A percentile compares a stretch with the other conserved stretches of the same genome.
Conservation (phyloP, 495 filamentous ascomycete genomes). For the Penicillium coffeae region DNA sequence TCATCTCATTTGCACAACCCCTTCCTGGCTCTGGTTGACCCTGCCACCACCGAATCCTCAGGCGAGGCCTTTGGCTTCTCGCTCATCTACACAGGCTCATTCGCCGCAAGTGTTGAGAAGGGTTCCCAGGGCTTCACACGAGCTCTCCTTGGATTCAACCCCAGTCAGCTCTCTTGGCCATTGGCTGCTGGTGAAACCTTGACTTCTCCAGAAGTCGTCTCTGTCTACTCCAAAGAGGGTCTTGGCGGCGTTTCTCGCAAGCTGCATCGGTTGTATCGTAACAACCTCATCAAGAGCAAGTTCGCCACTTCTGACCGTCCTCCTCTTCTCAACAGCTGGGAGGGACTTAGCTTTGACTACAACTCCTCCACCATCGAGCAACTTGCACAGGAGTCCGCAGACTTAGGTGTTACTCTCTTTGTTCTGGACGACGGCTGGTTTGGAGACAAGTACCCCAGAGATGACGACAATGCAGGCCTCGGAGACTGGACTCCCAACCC, state of each 20-base stretch:
- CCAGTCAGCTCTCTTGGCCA: conserved; percentile 46
- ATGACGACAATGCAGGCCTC: conserved; percentile 44
- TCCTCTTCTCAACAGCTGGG: conserved; percentile 54
- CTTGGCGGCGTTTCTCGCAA: conserved; percentile 52
- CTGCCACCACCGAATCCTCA: conserved; percentile 47
- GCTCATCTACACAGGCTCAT: conserved; percentile 52
- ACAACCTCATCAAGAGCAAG: conserved; percentile 51
- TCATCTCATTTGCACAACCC: conserved; percentile 54
- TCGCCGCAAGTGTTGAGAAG: conserved; percentile 49
- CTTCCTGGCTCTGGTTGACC: conserved; percentile 47
- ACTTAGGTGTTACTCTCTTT: conserved; percentile 48
- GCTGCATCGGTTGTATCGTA: conserved; percentile 50
- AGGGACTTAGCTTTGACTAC: conserved; percentile 48
- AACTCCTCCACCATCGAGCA: conserved; percentile 45
- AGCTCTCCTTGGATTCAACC: conserved; percentile 49
- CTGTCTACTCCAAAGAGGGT: conserved; percentile 49
- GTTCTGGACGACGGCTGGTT: conserved; percentile 60
- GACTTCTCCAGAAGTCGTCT: conserved; percentile 49
- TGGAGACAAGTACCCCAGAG: conserved; percentile 49
- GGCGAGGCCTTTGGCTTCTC: conserved; percentile 54
- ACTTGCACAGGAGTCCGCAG: conserved; percentile 47
- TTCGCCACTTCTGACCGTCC: conserved; percentile 46
- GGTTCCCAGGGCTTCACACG: conserved; percentile 52
- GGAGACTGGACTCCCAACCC: conserved; percentile 55
- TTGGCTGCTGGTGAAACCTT: conserved; percentile 45